Base-by-base conservation (phyloP, 176 grass and related monocot species). In the Carex kokanica region DNA sequence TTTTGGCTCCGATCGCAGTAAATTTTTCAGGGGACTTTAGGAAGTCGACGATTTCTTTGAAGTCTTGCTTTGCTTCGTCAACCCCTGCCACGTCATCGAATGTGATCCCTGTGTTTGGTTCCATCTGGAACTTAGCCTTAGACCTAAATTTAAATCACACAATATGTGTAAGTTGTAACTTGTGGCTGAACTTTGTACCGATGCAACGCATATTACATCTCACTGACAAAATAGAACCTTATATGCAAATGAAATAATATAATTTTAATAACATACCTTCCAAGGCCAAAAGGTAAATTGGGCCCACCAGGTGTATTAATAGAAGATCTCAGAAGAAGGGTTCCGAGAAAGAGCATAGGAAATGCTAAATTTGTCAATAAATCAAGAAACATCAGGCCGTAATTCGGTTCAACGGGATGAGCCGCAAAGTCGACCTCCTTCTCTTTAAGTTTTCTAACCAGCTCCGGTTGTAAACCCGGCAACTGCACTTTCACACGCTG, bases 31-130 rank as follows among this genome's bases (percentile, higher is more conserved):
- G 91, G 2, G 32, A 90, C 49, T 73, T 89, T 0, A 97, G 8
- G 85, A 97, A 97, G 82, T 97, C 86, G 13, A 94, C 92, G 55
- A 97, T 94, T 87, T 97, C 91, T 86, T 90, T 89, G 87, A 97
- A 97, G 59, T 94, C 92, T 84, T 94, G 86, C 87, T 94, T 92
- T 3, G 88, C 94, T 86, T 94, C 94, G 74, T 97, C 91, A 18
- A 97, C 84, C 43, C 91, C 91, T 7, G 90, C 94, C 5, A 97
- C 66, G 55, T 97, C 91, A 57, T 92, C 91, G 18, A 94, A 97
- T 16, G 94, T 97, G 85, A 94, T 83, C 27, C 90, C 92, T 1
- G 94, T 97, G 85, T 92, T 91, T 83, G 94, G 92, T 78, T 92
- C 94, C 94, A 97, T 94, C 85, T 90, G 70, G 64, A 97, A 97